Evolutionary conservation across 1,284 basidiomycete genomes (phyloP).

Genomic region (Agaricales sp.): DNA sequence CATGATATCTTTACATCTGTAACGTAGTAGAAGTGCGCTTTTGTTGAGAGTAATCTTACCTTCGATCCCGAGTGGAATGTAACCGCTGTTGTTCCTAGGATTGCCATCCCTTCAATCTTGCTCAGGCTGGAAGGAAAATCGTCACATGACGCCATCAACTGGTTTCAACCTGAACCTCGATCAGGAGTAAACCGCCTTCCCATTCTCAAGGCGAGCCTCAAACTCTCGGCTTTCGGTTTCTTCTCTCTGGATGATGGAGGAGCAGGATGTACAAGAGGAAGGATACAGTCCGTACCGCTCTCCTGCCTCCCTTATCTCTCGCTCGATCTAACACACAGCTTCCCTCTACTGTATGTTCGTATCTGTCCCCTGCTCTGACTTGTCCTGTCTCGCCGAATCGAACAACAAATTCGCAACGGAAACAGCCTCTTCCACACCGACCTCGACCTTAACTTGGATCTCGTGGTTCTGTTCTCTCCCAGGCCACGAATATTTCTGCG

Average conservation of each 20-base stretch:
- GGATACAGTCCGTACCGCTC: conserved; percentile 51
- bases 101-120: too few relatives aligned
- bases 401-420: neutral
- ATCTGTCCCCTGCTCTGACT: too few relatives aligned
- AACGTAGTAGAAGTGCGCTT: neutral
- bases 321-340: conserved; percentile 4
- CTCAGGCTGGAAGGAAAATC: neutral
- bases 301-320: neutral
- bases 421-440: conserved; percentile 73
- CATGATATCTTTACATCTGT: neutral
- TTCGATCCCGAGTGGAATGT: neutral
- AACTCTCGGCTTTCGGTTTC: neutral
- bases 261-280: conserved; percentile 52
- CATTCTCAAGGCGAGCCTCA: neutral
- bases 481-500: conserved; percentile 98
- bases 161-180: neutral
- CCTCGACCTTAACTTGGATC: conserved; percentile 90
- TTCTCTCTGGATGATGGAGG: conserved; percentile 56
- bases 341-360: conserved; percentile 4
- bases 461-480: conserved; percentile 98
- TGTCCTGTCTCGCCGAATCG: neutral
- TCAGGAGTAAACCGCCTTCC: neutral
- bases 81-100: neutral
- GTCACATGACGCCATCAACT: neutral
- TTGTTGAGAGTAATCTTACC: neutral